phyloP scores from a whole-genome alignment of 257 asterid species.

The Solanum boliviense region DNA sequence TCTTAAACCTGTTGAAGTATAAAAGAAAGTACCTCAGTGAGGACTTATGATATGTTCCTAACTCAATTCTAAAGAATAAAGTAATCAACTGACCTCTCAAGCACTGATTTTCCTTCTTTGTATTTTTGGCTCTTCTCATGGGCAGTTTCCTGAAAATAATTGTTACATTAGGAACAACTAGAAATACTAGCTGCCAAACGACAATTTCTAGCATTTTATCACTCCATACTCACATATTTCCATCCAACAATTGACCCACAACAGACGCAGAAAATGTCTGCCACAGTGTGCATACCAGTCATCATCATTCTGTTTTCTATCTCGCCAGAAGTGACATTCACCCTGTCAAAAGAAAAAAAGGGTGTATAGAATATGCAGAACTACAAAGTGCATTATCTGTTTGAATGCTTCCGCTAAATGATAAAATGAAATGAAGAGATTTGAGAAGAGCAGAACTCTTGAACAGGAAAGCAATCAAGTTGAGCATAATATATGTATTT shows the following conservation, averaged over 20 bases:
- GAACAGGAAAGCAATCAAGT: not conserved
- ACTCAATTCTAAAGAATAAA: not conserved
- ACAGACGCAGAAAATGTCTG: constrained; percentile 51
- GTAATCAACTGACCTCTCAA: constrained; percentile 8
- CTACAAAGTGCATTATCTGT: not conserved
- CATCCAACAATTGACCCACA: constrained; percentile 76
- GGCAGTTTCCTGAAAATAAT: constrained; percentile 34
- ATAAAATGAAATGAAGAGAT: not conserved
- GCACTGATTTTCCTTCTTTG: constrained; percentile 22
- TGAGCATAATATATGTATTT: not conserved
- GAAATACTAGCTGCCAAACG: not conserved
- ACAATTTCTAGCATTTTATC: not conserved
- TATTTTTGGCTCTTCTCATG: constrained; percentile 11
- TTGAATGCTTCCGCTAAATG: not conserved
- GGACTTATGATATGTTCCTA: not conserved
- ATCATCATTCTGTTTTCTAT: constrained; percentile 65
- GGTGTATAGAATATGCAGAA: not conserved
- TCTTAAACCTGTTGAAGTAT: constrained; percentile 8
- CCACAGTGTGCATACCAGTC: constrained; percentile 66
- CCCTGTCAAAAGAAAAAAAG: constrained; percentile 23
- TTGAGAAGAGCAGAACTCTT: not conserved
- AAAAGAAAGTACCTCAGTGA: not conserved
- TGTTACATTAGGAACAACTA: not conserved
- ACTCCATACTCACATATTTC: constrained; percentile 52
- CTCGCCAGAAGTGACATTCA: constrained; percentile 50